phyloP scores from a whole-genome alignment of 495 filamentous ascomycete genomes.

The Aspergillus panamensis region DNA sequence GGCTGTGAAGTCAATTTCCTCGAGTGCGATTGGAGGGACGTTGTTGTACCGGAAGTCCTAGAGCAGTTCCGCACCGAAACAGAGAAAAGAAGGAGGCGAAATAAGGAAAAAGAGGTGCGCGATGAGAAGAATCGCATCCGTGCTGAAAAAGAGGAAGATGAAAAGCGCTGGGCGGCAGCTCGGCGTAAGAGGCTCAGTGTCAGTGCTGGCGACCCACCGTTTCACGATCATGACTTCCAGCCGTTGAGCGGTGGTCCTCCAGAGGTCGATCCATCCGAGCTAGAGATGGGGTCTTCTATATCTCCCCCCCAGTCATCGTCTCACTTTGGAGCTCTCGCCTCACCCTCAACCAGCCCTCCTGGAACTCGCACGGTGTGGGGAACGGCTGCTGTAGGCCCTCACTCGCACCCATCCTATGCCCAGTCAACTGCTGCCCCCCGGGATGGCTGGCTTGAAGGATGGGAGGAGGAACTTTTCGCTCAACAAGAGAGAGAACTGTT shows the following conservation, averaged over 20 bases:
- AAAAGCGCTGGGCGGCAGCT: conserved; percentile 55
- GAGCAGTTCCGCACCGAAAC: conserved; percentile 71
- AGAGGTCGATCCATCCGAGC: conserved; percentile 33
- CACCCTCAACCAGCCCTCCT: conserved; percentile 73
- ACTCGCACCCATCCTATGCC: conserved; percentile 43
- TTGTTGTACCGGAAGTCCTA: conserved; percentile 72
- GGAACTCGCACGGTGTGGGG: conserved; percentile 83
- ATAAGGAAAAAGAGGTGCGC: conserved; percentile 79
- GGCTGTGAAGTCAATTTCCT: conserved; percentile 93
- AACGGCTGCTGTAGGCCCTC: conserved; percentile 58
- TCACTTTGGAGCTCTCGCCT: conserved; percentile 60
- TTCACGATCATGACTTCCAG: conserved; percentile 60
- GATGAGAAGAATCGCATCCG: conserved; percentile 89
- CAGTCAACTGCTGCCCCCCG: conserved; percentile 38
- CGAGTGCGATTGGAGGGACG: conserved; percentile 96
- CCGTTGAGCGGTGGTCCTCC: conserved; percentile 51
- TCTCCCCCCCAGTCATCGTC: conserved; percentile 57
- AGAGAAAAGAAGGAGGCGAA: conserved; percentile 70
- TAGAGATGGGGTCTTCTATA: conserved; percentile 44
- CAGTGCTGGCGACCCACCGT: conserved; percentile 36
- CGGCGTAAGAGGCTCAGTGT: conserved; percentile 46
- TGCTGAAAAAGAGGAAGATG: conserved; percentile 79
- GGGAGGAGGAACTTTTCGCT: conserved; percentile 64
- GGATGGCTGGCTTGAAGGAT: conserved; percentile 82
- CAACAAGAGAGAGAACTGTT: conserved; percentile 43